Evolutionary conservation across 176 grass and related monocot species (phyloP).

Genomic region (Ananas comosus): DNA sequence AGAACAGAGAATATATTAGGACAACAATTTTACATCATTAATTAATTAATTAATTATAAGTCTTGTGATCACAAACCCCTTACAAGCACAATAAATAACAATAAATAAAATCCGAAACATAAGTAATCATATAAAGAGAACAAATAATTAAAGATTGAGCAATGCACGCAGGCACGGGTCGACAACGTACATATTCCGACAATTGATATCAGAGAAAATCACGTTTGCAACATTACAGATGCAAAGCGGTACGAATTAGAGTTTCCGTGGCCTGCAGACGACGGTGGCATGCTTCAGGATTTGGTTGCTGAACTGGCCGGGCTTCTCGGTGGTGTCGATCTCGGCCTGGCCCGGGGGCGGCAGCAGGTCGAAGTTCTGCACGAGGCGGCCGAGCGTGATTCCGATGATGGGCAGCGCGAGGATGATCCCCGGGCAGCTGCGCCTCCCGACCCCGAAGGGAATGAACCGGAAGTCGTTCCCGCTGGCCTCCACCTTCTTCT

Average conservation of each 20-base stretch:
- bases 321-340: slow-evolving; percentile 87
- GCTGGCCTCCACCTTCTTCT: slow-evolving; percentile 61
- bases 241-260: background rate
- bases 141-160: background rate
- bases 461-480: slow-evolving; percentile 93
- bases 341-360: slow-evolving; percentile 44
- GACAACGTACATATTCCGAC: too few relatives aligned
- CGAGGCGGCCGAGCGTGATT: slow-evolving; percentile 62
- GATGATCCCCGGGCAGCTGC: slow-evolving; percentile 95
- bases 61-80: too few relatives aligned
- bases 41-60: too few relatives aligned
- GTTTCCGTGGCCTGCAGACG: slow-evolving; percentile 55
- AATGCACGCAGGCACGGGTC: background rate
- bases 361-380: slow-evolving; percentile 81
- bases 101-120: too few relatives aligned
- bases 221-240: background rate
- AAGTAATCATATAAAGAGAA: too few relatives aligned
- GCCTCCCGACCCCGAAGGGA: slow-evolving; percentile 83
- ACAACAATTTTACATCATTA: too few relatives aligned
- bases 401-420: slow-evolving; percentile 86
- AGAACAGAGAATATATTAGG: too few relatives aligned
- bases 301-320: slow-evolving; percentile 97
- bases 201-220: too few relatives aligned
- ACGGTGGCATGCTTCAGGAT: slow-evolving; percentile 82
- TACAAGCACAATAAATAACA: too few relatives aligned